Evolutionary conservation across 768 basidiomycete genomes (phyloP).

Genomic region (Amanita rubescens): DNA sequence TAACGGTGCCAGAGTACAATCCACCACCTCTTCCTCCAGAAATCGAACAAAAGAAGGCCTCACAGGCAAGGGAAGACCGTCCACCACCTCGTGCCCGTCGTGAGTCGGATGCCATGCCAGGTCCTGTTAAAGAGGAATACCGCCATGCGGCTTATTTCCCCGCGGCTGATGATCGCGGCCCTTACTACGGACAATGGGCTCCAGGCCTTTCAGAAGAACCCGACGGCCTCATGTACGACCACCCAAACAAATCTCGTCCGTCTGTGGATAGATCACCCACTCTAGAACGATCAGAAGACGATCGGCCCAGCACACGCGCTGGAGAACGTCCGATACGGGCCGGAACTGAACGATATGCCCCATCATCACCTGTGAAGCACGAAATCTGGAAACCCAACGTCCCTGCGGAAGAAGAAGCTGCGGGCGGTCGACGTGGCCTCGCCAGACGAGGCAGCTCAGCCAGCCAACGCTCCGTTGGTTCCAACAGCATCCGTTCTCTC

Average conservation of each 20-base stretch:
- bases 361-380: constrained; percentile 4
- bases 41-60: not conserved
- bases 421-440: not conserved
- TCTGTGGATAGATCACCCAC: constrained; percentile 1
- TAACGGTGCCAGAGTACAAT: not conserved
- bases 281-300: constrained; percentile 7
- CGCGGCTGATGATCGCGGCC: not conserved
- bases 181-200: not conserved
- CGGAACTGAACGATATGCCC: not conserved
- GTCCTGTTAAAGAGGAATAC: constrained; percentile 2
- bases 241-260: not conserved
- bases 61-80: constrained; percentile 3
- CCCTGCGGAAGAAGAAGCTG: not conserved
- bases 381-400: constrained; percentile 5
- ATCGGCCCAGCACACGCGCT: constrained; percentile 4
- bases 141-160: constrained; percentile 2
- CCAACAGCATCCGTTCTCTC: constrained; percentile 6
- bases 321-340: constrained; percentile 1
- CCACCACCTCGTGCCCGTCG: constrained; percentile 1
- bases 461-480: constrained; percentile 5
- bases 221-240: not conserved
- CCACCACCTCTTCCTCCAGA: constrained; percentile 1
- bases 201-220: not conserved
- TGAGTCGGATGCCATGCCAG: not conserved
- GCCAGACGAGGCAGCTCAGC: constrained; percentile 4